Conservation (phyloP, 352 stramenopile genomes). For the Phytophthora hybrid region DNA sequence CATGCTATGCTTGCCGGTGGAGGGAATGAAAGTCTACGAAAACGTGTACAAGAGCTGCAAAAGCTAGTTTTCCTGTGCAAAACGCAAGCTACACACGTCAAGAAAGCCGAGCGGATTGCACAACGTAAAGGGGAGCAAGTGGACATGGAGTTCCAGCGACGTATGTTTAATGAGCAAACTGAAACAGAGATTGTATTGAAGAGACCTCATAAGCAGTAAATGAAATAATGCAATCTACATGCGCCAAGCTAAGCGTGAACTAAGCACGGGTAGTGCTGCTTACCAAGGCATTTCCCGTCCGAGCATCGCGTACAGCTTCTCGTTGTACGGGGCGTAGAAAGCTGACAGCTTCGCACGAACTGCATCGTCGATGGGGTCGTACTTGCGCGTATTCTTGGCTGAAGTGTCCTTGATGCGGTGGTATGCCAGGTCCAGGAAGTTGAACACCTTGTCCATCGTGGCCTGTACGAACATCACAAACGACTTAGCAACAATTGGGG, state of each 20-base stretch:
- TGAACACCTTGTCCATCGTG: conserved; percentile 87
- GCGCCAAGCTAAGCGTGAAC: background rate
- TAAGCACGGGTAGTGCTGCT: background rate
- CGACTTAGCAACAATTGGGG: conserved; percentile 20
- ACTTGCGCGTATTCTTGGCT: conserved; percentile 91
- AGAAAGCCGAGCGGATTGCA: conserved; percentile 47
- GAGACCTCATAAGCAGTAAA: conserved; percentile 29
- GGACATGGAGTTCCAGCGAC: conserved; percentile 44
- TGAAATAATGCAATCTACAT: conserved; percentile 26
- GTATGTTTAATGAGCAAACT: conserved; percentile 64
- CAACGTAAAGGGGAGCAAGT: conserved; percentile 44
- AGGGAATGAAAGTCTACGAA: conserved; percentile 59
- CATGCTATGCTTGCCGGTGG: conserved; percentile 49
- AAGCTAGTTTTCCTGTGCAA: conserved; percentile 76
- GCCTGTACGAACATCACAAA: conserved; percentile 35
- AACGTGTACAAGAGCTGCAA: conserved; percentile 71
- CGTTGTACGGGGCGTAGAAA: conserved; percentile 89
- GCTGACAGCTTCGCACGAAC: conserved; percentile 66
- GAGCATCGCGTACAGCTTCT: conserved; percentile 74
- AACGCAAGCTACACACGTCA: conserved; percentile 56
- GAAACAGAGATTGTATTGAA: conserved; percentile 76
- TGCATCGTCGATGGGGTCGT: conserved; percentile 69
- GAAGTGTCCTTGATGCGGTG: conserved; percentile 82
- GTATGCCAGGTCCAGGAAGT: conserved; percentile 85
- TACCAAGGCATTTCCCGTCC: conserved; percentile 72